Evolutionary conservation across 306 rosid genomes (phyloP).

Genomic region (Biancaea sappan): DNA sequence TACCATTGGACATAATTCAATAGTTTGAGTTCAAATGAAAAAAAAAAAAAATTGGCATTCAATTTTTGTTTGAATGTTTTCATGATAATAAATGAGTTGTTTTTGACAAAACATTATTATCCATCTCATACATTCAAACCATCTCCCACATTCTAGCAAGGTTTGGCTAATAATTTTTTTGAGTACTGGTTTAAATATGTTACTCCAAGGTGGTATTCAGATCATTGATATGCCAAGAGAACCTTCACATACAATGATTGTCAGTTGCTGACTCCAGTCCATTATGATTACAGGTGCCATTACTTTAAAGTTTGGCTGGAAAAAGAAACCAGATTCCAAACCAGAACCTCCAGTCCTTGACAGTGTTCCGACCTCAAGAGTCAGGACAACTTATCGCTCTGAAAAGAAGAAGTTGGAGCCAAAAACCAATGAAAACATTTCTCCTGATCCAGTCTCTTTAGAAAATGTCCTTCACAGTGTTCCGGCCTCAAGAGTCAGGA

Average conservation of each 20-base stretch:
- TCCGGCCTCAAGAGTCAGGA: slow-evolving; percentile 38
- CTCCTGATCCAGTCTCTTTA: slow-evolving; percentile 29
- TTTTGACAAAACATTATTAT: slow-evolving; percentile 9
- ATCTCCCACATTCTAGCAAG: neutral
- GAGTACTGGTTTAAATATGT: neutral
- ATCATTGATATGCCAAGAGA: neutral
- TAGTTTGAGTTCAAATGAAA: neutral
- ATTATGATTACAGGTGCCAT: slow-evolving; percentile 57
- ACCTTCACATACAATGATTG: neutral
- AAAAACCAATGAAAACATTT: slow-evolving; percentile 34
- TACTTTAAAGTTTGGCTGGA: slow-evolving; percentile 50
- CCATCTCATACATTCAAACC: neutral
- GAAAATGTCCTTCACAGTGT: slow-evolving; percentile 42
- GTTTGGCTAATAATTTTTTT: neutral
- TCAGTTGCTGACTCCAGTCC: slow-evolving; percentile 15
- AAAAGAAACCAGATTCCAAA: slow-evolving; percentile 52
- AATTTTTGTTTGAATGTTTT: slow-evolving; percentile 3
- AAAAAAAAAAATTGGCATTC: slow-evolving; percentile 2
- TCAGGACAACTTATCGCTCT: slow-evolving; percentile 35
- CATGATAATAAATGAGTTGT: neutral
- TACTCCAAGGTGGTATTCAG: neutral
- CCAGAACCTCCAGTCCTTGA: slow-evolving; percentile 60
- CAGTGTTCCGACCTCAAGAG: slow-evolving; percentile 35
- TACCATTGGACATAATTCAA: neutral
- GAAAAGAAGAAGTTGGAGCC: slow-evolving; percentile 44